Conservation (phyloP, 768 basidiomycete species). For the Leucocoprinus leucothites region DNA sequence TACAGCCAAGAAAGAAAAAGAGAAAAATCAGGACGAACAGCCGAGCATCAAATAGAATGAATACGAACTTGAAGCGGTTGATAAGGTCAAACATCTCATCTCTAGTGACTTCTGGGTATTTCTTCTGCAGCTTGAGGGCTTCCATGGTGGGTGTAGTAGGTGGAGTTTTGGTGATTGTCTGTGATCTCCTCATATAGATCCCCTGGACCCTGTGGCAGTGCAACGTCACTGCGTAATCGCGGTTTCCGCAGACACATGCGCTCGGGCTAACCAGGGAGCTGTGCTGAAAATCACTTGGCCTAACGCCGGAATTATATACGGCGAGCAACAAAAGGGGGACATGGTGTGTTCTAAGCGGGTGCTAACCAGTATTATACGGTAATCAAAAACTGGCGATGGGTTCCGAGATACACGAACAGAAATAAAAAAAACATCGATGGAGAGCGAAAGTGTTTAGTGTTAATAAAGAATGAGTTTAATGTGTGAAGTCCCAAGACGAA, state of each 20-base stretch:
- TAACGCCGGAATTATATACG: too few species aligned
- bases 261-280: background rate
- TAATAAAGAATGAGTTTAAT: background rate
- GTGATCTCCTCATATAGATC: constrained; percentile 13
- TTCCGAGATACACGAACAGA: background rate
- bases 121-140: constrained; percentile 83
- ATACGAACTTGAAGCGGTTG: constrained; percentile 90
- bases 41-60: constrained; percentile 5
- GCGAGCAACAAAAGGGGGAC: too few species aligned
- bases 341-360: background rate
- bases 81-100: constrained; percentile 96
- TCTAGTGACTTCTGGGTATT: constrained; percentile 85
- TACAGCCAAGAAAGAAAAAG: too few species aligned
- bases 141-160: constrained; percentile 50
- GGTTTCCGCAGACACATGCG: background rate
- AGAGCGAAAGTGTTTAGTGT: too few species aligned
- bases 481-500: constrained; percentile 11
- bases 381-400: background rate
- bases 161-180: constrained; percentile 8
- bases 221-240: constrained; percentile 7
- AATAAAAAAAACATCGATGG: background rate
- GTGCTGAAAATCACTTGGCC: background rate
- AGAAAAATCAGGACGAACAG: constrained; percentile 9
- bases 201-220: constrained; percentile 11
- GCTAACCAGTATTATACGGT: background rate